Conservation (phyloP, 768 basidiomycete species). For the Mycena alexandri region DNA sequence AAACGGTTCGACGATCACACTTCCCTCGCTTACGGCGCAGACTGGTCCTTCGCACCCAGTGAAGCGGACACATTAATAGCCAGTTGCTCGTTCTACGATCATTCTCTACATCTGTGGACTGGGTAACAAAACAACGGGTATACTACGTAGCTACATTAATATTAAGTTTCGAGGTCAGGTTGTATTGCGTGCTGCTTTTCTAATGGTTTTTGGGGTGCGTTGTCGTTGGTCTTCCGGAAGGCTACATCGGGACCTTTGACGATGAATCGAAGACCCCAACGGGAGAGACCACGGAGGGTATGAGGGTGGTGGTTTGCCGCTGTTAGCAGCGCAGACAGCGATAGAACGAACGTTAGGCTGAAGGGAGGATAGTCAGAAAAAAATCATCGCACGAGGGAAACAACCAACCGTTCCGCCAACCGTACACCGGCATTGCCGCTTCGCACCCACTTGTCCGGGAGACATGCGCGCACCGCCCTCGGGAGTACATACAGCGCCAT, state of each 20-base stretch:
- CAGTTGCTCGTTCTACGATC: conserved; percentile 97
- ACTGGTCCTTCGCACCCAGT: conserved; percentile 76
- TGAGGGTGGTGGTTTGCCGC: conserved; percentile 72
- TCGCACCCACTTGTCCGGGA: conserved; percentile 68
- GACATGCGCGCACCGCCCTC: conserved; percentile 70
- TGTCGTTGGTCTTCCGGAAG: conserved; percentile 61
- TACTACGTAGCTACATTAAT: conserved; percentile 26
- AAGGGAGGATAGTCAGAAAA: conserved; percentile 4
- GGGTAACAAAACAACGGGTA: conserved; percentile 55
- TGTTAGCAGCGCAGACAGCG: conserved; percentile 75
- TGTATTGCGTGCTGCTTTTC: conserved; percentile 46
- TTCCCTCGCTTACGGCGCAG: conserved; percentile 91
- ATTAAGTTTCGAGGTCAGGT: conserved; percentile 41
- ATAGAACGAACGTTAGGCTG: conserved; percentile 65
- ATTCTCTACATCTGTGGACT: conserved; percentile 83
- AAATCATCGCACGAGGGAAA: not conserved
- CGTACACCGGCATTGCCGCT: conserved; percentile 56
- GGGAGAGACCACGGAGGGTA: conserved; percentile 77
- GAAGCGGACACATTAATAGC: conserved; percentile 70
- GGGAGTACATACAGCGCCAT: conserved; percentile 86
- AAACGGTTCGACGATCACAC: conserved; percentile 80
- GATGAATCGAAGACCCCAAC: conserved; percentile 78
- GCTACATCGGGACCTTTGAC: conserved; percentile 69
- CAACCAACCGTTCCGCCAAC: conserved; percentile 67
- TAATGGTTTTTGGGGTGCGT: not conserved